Percentiles rank a stretch among this genome's conserved stretches.
Evolutionary conservation across 2,329 filamentous ascomycete genomes (phyloP).

Genomic region (Ophiosphaerella herpotricha): DNA sequence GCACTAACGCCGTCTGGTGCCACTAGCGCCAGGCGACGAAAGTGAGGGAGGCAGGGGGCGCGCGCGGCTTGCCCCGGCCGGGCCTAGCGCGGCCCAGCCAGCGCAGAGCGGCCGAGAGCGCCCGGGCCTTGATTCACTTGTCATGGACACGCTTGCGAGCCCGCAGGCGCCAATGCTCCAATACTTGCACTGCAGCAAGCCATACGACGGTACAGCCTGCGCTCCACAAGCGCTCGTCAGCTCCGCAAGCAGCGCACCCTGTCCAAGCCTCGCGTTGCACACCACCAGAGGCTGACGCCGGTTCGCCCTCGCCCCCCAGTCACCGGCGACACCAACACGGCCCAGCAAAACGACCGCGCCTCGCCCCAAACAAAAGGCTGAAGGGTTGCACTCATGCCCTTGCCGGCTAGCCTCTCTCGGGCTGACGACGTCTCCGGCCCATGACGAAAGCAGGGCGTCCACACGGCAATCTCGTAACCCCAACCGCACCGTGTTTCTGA

Average conservation of each 20-base stretch:
- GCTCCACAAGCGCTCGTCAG: conserved; percentile 29
- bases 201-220: conserved; percentile 6
- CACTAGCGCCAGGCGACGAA: conserved; percentile 31
- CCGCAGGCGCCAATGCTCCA: conserved; percentile 32
- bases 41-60: conserved; percentile 23
- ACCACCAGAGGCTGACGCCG: conserved; percentile 1
- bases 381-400: conserved; percentile 21
- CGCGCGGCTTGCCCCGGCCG: conserved; percentile 16
- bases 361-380: conserved; percentile 36
- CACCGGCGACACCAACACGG: conserved; percentile 9
- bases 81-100: conserved; percentile 26
- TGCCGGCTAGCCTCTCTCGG: conserved; percentile 23
- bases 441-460: conserved; percentile 41
- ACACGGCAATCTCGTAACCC: conserved; percentile 40
- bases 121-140: conserved; percentile 31
- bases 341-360: conserved; percentile 27
- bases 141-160: conserved; percentile 24
- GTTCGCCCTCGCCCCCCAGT: conserved; percentile 12
- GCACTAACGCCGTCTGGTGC: conserved; percentile 28
- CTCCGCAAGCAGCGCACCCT: conserved; percentile 22
- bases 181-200: conserved; percentile 24
- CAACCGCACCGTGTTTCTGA: conserved; percentile 35
- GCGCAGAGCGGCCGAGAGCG: conserved; percentile 22
- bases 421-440: conserved; percentile 40
- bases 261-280: conserved; percentile 23